Base-by-base conservation (phyloP, 805 yeast species). In the Wickerhamiella brachini region DNA sequence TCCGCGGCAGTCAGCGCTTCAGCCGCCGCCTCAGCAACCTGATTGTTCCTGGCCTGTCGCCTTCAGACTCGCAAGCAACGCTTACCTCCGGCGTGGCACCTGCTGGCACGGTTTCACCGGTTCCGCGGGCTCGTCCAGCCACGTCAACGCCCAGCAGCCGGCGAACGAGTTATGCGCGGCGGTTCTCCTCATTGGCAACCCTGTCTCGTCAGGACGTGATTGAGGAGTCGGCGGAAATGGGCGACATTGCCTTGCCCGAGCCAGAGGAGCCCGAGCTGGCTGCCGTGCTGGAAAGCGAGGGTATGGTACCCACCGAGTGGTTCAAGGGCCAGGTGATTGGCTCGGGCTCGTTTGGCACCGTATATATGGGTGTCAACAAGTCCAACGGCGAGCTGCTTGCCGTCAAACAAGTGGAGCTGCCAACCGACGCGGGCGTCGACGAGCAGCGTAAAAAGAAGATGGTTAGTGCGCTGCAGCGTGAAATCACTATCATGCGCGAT, bases 341-440 rank as follows among this genome's bases (percentile, higher is more conserved):
- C 0, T 81, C 90, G 9, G 98, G 98, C 2, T 82, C 94, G 54
- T 93, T 88, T 71, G 98, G 97, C 31, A 81, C 86, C 1, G 98
- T 93, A 1, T 89, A 83, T 55, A 69, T 93, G 38, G 98, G 97
- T 0, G 80, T 93, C 80, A 86, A 89, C 63, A 84, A 95, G 1
- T 67, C 82, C 34, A 88, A 95, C 0, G 98, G 98, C 44, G 97
- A 88, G 63, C 71, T 93, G 49, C 86, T 90, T 95, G 98, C 97
- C 0, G 96, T 93, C 18, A 93, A 93, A 62, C 96, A 89, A 64
- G 96, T 93, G 1, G 83, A 82, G 46, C 64, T 89, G 17, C 81
- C 84, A 1, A 66, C 53, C 51, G 73, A 61, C 18, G 59, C 56
- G 37, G 58, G 55, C 18, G 64, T 54, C 45, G 68, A 59, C 39